Base-by-base conservation (phyloP, 2,329 filamentous ascomycete genomes). In the Trichophyton schoenleinii region DNA sequence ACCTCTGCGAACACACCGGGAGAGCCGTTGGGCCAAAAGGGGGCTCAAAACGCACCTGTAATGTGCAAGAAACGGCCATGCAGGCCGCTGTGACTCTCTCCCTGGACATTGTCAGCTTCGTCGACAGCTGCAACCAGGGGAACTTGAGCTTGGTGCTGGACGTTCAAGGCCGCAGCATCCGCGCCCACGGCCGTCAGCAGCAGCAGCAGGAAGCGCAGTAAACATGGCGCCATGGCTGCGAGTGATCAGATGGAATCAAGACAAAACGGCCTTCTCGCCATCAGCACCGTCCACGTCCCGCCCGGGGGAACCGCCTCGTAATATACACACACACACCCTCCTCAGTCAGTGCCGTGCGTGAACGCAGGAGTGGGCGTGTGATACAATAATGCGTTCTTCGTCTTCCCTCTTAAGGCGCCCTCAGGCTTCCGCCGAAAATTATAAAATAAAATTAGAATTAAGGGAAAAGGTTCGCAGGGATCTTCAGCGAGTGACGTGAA, bases 21-120 rank as follows among this genome's bases (percentile, higher is more conserved):
- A 28, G 28, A 28, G 36, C 20, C 6, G 28, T 18, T 41, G 22
- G 13, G 20, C 34, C n/a, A 58, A 22, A 22, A 22, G 22, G 22
- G 22, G 22, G 13, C 11, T 5, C 18, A 28, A 13, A 66, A 66
- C 67, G 60, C 62, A 92, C 89, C 91, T 75, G 90, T 94, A 67
- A 95, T 88, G 74, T 95, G 90, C 70, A 95, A 80, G 77, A 95
- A 95, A 71, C 83, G 84, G 66, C 90, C 90, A 65, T 83, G 81
- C 68, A 90, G 61, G 8, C 61, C 64, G 6, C 25, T 49, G 3
- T n/a, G 15, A 7, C 42, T 34, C 11, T 49, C 22, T 36, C 9
- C 31, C 48, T 8, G 28, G 18, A 58, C 34, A 44, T 58, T 36
- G n/a, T 36, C 36, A 11, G 8, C 25, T 31, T 28, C 31, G 36